These are phyloP conservation scores for Berkeleyomyces rouxiae DNA, from an alignment of 2,329 filamentous ascomycete species.

Conservation along the genomic window DNA sequence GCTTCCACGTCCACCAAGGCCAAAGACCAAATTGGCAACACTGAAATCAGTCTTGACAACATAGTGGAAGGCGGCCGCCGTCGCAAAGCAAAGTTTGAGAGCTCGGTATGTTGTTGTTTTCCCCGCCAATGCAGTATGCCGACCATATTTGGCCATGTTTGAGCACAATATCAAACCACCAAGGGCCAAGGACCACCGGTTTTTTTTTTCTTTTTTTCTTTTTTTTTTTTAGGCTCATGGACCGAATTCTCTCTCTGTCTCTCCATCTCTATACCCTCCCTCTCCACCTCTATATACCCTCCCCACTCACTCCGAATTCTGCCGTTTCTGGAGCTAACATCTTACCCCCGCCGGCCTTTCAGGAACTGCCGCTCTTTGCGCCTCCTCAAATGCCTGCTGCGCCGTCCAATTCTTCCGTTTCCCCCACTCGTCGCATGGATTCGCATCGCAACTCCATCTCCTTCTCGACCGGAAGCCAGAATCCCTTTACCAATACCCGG, in stretches of 20 bases:
- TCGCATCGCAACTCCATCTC: slow-evolving; percentile 56
- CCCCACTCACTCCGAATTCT: neutral
- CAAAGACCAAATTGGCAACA: slow-evolving; percentile 79
- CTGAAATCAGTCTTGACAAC: slow-evolving; percentile 94
- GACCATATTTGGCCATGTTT: neutral
- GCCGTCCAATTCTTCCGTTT: slow-evolving; percentile 94
- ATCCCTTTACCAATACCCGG: slow-evolving; percentile 62
- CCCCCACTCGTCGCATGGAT: slow-evolving; percentile 68
- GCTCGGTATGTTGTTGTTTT: slow-evolving; percentile 55
- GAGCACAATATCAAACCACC: neutral
- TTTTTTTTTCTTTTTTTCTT: too few species aligned
- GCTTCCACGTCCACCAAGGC: slow-evolving; percentile 58
- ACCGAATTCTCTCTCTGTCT: neutral
- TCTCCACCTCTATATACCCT: neutral
- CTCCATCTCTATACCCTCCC: too few species aligned
- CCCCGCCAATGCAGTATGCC: neutral
- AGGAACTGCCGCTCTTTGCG: slow-evolving; percentile 93
- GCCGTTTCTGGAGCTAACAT: slow-evolving; percentile 20
- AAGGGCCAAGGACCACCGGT: too few species aligned
- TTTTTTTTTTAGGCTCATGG: neutral
- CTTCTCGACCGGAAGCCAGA: slow-evolving; percentile 58
- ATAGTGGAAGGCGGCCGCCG: slow-evolving; percentile 93
- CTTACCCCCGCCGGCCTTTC: slow-evolving; percentile 14
- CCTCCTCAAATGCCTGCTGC: slow-evolving; percentile 85
- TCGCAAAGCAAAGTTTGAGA: slow-evolving; percentile 89